Percentiles rank a stretch among this genome's conserved stretches.
Conservation (phyloP, 768 basidiomycete species). For the Phylloporus scabripes region DNA sequence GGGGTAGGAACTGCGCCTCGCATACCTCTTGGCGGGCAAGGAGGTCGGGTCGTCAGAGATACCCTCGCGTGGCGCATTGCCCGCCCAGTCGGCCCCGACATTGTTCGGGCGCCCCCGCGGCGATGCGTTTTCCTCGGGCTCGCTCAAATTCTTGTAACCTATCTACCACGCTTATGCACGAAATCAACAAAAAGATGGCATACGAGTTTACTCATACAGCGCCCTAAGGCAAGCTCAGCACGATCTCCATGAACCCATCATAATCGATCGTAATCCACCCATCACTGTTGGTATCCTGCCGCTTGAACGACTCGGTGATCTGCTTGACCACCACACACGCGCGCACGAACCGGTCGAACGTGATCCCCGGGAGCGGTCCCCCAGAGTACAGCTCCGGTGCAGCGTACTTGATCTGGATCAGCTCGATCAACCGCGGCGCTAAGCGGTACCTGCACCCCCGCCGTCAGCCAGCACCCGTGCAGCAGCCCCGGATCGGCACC, state of each 20-base stretch:
- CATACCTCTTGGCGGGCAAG: constrained; percentile 36
- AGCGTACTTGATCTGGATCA: constrained; percentile 76
- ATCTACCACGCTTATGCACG: neutral
- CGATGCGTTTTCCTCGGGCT: constrained; percentile 27
- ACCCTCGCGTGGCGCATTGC: constrained; percentile 21
- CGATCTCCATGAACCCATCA: constrained; percentile 50
- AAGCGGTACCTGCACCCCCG: constrained; percentile 53
- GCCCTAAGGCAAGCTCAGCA: constrained; percentile 39
- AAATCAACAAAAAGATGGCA: neutral
- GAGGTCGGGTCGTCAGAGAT: constrained; percentile 41
- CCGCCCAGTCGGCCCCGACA: constrained; percentile 20
- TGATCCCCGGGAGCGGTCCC: constrained; percentile 52
- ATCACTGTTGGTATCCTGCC: constrained; percentile 58
- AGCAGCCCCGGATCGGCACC: neutral
- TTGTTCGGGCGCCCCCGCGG: constrained; percentile 29
- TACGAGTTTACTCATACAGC: constrained; percentile 11
- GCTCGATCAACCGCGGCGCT: constrained; percentile 54
- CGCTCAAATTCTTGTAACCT: constrained; percentile 13
- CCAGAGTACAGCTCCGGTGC: constrained; percentile 32
- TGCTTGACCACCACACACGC: constrained; percentile 82
- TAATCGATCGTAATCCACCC: constrained; percentile 51
- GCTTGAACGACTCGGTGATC: constrained; percentile 63
- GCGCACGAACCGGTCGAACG: constrained; percentile 83
- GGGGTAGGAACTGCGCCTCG: constrained; percentile 47
- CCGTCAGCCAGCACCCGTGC: neutral